Conservation (phyloP, 2,329 filamentous ascomycete genomes). For the Hypoxylon rubiginosum region DNA sequence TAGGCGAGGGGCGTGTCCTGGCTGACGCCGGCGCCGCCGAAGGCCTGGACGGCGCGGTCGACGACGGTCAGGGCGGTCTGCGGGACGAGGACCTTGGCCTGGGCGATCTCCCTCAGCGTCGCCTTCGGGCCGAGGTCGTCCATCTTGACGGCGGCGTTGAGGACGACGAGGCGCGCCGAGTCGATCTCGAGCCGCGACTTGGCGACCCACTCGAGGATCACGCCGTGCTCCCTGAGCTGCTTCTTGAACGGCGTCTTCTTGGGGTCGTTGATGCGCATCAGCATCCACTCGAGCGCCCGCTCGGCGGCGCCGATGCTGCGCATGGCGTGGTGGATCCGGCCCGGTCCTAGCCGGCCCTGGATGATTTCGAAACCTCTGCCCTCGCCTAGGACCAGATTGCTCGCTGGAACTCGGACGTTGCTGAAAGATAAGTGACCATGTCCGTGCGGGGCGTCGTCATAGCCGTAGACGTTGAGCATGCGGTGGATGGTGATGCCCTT, state of each 20-base stretch:
- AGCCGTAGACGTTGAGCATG: conserved; percentile 95
- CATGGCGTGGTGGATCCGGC: conserved; percentile 98
- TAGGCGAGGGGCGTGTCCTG: conserved; percentile 93
- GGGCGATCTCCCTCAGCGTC: conserved; percentile 91
- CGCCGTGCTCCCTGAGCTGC: conserved; percentile 87
- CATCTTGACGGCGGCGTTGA: conserved; percentile 96
- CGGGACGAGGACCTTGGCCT: conserved; percentile 94
- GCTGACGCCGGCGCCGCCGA: conserved; percentile 89
- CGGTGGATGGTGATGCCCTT: conserved; percentile 93
- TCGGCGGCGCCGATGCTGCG: conserved; percentile 92
- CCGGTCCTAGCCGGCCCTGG: conserved; percentile 94
- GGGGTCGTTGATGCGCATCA: conserved; percentile 93
- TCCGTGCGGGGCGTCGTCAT: conserved; percentile 97
- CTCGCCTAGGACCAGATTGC: conserved; percentile 90
- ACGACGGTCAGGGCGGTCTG: conserved; percentile 86
- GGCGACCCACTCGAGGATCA: conserved; percentile 95
- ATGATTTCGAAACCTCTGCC: conserved; percentile 98
- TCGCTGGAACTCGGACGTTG: conserved; percentile 87
- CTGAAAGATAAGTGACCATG: conserved; percentile 93
- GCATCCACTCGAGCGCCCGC: conserved; percentile 92
- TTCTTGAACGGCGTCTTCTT: conserved; percentile 93
- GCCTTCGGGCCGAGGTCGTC: conserved; percentile 90
- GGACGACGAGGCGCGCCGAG: conserved; percentile 86
- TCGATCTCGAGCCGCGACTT: conserved; percentile 95
- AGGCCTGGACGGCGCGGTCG: conserved; percentile 93